A percentile compares a stretch with the other conserved stretches of the same genome.
These are phyloP conservation scores for Mycena filopes DNA, from an alignment of 768 basidiomycete genomes.

Conservation along the genomic window DNA sequence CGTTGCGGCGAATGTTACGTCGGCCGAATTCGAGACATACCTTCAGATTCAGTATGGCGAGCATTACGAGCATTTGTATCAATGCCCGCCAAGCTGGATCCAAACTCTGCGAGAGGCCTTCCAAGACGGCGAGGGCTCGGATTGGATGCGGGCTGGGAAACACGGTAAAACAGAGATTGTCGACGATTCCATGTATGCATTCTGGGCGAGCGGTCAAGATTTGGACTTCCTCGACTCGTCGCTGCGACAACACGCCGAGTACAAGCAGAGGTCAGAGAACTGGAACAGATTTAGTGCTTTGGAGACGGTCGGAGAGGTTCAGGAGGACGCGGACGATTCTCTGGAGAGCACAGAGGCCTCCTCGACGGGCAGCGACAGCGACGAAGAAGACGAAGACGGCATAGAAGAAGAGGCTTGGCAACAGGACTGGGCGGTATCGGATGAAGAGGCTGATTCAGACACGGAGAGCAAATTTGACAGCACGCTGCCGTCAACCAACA, in stretches of 20 bases:
- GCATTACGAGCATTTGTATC: conserved; percentile 52
- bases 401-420: conserved; percentile 47
- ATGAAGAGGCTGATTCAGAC: background rate
- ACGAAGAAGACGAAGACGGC: conserved; percentile 35
- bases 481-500: too few relatives aligned
- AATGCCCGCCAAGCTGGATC: conserved; percentile 62
- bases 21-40: conserved; percentile 52
- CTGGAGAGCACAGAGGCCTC: conserved; percentile 2
- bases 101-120: conserved; percentile 22
- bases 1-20: conserved; percentile 44
- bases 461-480: too few relatives aligned
- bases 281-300: conserved; percentile 25
- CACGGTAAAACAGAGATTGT: conserved; percentile 29
- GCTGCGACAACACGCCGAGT: conserved; percentile 5
- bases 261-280: conserved; percentile 12
- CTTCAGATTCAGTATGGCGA: conserved; percentile 59
- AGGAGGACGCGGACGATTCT: background rate
- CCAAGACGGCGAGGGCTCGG: conserved; percentile 26
- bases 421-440: conserved; percentile 16
- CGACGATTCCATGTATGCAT: conserved; percentile 55
- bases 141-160: conserved; percentile 50
- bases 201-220: conserved; percentile 62
- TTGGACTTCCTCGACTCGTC: conserved; percentile 54
- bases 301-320: background rate
- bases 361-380: conserved; percentile 23